Evolutionary conservation across 257 asterid species (phyloP), one percentile per base, ranked within the genome.

Genomic region (Parsonsia alboflavescens): DNA sequence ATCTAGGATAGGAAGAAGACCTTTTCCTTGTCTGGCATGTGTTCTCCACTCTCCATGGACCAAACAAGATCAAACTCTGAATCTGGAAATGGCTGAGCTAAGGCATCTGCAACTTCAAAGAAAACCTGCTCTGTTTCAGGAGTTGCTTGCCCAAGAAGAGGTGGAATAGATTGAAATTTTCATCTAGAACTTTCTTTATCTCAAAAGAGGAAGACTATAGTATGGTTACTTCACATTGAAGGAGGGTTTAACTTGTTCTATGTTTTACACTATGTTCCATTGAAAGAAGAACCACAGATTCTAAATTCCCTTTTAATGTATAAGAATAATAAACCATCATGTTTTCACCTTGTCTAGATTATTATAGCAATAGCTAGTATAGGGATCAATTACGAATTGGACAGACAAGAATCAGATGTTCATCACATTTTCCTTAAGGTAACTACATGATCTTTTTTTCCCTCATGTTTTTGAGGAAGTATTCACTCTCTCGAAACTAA

Each of bases 1-100:
- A 39, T 6, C 26, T 19, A 16, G 70, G 26, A 28, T 7, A 70
- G 46, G 73, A 45, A 5, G 73, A 30, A 68, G 77, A 95, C 99
- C 97, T 95, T 92, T 65, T 88, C 50, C 82, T 95, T 95, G 81
- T 95, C 89, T 2, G 96, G 99, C 99, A 95, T 95, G 90, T 95
- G 99, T 81, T 95, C 99, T 19, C 98, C 99, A 73, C 99, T 95
- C 89, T 95, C 99, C 99, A 95, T 89, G 75, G 99, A 95, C 99
- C 99, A 92, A 75, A 90, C 97, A 80, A 95, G 54, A 85, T 95
- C 94, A 42, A 89, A 95, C 73, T 89, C 70, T 16, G 94, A 93
- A 81, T 90, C 97, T 11, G 92, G 86, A 82, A 95, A 95, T 13
- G 99, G 99, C 73, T 95, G 99, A 83, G 90, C 88, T 80, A 95